A percentile compares a stretch with the other conserved stretches of the same genome.
Evolutionary conservation across 768 basidiomycete genomes (phyloP).

Genomic region (Amanita polypyramis): DNA sequence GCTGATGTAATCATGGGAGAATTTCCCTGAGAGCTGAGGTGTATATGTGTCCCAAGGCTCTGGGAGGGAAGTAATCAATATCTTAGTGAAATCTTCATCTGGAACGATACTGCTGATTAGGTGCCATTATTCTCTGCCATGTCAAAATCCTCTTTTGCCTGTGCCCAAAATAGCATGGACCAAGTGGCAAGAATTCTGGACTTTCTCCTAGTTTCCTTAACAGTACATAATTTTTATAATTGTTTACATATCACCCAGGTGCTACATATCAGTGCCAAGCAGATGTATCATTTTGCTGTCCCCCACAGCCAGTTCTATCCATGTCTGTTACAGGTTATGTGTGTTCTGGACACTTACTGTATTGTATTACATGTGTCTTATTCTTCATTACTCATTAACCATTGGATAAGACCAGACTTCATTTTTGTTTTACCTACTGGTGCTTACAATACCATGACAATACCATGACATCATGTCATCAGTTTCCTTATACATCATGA

Average conservation of each 20-base stretch:
- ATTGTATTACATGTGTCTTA: too few species aligned
- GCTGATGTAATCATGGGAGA: constrained; percentile 6
- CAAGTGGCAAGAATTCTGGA: constrained; percentile 16
- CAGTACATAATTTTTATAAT: constrained; percentile 13
- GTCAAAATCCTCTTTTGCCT: constrained; percentile 17
- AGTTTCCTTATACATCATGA: too few species aligned
- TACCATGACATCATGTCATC: too few species aligned
- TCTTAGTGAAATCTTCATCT: constrained; percentile 22
- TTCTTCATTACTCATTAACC: too few species aligned
- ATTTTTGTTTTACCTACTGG: too few species aligned
- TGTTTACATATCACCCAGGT: constrained; percentile 19
- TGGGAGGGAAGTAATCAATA: constrained; percentile 19
- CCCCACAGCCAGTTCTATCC: constrained; percentile 15
- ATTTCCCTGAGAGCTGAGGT: constrained; percentile 12
- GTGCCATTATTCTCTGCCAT: constrained; percentile 18
- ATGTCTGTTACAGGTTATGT: too few species aligned
- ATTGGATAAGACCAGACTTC: too few species aligned
- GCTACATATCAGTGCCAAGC: constrained; percentile 14
- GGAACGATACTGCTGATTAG: constrained; percentile 14
- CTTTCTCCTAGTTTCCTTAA: constrained; percentile 17
- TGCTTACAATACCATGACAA: too few species aligned
- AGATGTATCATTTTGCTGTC: constrained; percentile 18
- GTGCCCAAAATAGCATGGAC: constrained; percentile 13
- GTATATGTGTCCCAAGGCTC: constrained; percentile 20
- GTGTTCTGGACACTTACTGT: too few species aligned